Evolutionary conservation across 371 early-diverging fungal genomes (phyloP).

Genomic region (Basidiobolus meristosporus): DNA sequence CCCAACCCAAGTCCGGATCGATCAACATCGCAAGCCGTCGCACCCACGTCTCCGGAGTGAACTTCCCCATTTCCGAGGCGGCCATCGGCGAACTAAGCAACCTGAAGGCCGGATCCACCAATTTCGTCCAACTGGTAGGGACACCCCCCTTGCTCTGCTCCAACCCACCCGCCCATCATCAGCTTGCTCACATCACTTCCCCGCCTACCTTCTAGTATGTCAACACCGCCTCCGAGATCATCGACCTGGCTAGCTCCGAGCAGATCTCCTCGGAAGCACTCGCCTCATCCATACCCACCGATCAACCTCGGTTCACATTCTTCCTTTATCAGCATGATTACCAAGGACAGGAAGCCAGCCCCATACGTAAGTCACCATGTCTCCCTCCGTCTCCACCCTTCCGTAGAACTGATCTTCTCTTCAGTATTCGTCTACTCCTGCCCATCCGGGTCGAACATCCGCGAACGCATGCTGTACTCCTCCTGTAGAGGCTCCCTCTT

Average conservation of each 20-base stretch:
- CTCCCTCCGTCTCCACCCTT: no score
- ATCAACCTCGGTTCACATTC: constrained; percentile 48
- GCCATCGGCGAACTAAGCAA: constrained; percentile 29
- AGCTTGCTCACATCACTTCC: no score
- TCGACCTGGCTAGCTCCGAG: no score
- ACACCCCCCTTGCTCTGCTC: no score
- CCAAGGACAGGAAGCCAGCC: constrained; percentile 12
- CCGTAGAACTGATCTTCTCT: no score
- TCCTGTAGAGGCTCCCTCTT: constrained; percentile 42
- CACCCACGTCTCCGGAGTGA: constrained; percentile 40
- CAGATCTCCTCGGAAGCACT: no score
- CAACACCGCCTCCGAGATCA: no score
- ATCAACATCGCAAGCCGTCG: constrained; percentile 25
- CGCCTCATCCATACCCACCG: constrained; percentile 16
- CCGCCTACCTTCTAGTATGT: no score
- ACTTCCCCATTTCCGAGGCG: constrained; percentile 28
- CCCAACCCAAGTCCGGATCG: no score
- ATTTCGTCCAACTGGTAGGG: constrained; percentile 51
- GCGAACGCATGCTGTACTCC: constrained; percentile 75
- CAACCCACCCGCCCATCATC: no score
- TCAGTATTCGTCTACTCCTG: constrained; percentile 65
- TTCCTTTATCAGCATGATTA: constrained; percentile 23
- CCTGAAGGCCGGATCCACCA: constrained; percentile 12
- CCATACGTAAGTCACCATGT: constrained; percentile 28
- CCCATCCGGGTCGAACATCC: constrained; percentile 56